These are phyloP conservation scores for Hypoxylon sp. DNA, from an alignment of 2,329 filamentous ascomycete genomes.

Conservation along the genomic window DNA sequence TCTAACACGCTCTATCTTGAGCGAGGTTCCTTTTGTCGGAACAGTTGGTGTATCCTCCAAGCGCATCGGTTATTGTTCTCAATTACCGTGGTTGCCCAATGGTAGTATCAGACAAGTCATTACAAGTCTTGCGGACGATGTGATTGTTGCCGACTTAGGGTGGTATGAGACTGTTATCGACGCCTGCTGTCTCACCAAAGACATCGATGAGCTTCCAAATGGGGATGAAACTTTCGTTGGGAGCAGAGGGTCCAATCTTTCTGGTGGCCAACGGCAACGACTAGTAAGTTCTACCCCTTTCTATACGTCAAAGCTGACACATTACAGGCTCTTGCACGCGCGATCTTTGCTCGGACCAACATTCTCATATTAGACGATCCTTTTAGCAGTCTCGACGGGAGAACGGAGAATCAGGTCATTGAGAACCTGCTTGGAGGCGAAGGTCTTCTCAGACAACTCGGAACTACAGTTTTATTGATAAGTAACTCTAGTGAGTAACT, in stretches of 20 bases:
- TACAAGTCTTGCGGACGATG: constrained; percentile 35
- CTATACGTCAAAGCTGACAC: constrained; percentile 11
- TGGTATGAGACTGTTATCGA: constrained; percentile 54
- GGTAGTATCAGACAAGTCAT: constrained; percentile 53
- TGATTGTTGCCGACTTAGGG: constrained; percentile 22
- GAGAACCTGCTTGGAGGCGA: constrained; percentile 49
- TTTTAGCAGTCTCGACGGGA: constrained; percentile 55
- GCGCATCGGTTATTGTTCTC: constrained; percentile 55
- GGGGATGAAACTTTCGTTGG: constrained; percentile 44
- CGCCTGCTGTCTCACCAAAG: constrained; percentile 46
- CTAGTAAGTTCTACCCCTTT: constrained; percentile 43
- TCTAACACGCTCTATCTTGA: constrained; percentile 42
- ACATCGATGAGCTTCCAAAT: constrained; percentile 41
- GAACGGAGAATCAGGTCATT: constrained; percentile 52
- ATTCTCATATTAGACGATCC: constrained; percentile 55
- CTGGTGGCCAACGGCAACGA: constrained; percentile 51
- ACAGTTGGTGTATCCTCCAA: constrained; percentile 47
- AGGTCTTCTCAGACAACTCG: constrained; percentile 50
- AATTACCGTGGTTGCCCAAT: constrained; percentile 56
- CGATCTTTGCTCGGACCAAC: constrained; percentile 51
- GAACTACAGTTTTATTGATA: constrained; percentile 53
- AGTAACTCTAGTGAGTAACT: constrained; percentile 51
- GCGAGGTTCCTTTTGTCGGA: constrained; percentile 43
- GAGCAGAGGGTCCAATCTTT: constrained; percentile 47
- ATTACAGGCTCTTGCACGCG: constrained; percentile 55